Percentiles rank a stretch among this genome's conserved stretches.
Evolutionary conservation across 1,139 yeast genomes (phyloP).

Genomic region (Yamadazyma songkhlaensis): DNA sequence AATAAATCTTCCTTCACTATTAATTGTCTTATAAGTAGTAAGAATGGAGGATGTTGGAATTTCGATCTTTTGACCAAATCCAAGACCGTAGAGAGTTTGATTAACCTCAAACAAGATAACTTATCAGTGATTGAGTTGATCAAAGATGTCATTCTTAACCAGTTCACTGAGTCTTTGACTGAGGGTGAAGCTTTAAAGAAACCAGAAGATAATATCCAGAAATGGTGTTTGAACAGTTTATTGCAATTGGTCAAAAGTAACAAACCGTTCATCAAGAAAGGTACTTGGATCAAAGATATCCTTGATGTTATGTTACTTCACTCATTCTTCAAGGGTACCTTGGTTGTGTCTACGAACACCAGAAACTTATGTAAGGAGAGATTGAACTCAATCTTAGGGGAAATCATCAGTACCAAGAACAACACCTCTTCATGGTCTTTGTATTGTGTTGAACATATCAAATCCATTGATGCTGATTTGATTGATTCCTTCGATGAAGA

Average conservation of each 20-base stretch:
- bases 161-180: conserved; percentile 22
- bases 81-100: conserved; percentile 58
- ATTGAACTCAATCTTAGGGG: conserved; percentile 62
- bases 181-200: conserved; percentile 15
- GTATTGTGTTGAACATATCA: conserved; percentile 31
- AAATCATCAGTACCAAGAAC: conserved; percentile 46
- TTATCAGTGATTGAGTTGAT: conserved; percentile 11
- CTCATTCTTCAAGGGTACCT: conserved; percentile 48
- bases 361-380: conserved; percentile 53
- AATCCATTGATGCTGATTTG: conserved; percentile 18
- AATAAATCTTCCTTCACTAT: conserved; percentile 48
- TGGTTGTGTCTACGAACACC: conserved; percentile 27
- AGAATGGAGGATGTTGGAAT: conserved; percentile 59
- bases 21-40: conserved; percentile 45
- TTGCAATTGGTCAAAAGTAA: conserved; percentile 55
- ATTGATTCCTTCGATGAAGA: conserved; percentile 55
- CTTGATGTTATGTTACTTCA: conserved; percentile 50
- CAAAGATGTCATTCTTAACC: conserved; percentile 21
- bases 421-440: conserved; percentile 61
- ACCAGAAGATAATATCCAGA: conserved; percentile 45
- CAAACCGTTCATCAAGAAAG: conserved; percentile 22
- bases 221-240: conserved; percentile 69
- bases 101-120: conserved; percentile 12
- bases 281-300: conserved; percentile 39
- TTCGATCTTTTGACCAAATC: conserved; percentile 80